Evolutionary conservation across 352 stramenopile genomes (phyloP), one percentile per base, ranked within the genome.

Genomic region (Elongisporangium anandrum): DNA sequence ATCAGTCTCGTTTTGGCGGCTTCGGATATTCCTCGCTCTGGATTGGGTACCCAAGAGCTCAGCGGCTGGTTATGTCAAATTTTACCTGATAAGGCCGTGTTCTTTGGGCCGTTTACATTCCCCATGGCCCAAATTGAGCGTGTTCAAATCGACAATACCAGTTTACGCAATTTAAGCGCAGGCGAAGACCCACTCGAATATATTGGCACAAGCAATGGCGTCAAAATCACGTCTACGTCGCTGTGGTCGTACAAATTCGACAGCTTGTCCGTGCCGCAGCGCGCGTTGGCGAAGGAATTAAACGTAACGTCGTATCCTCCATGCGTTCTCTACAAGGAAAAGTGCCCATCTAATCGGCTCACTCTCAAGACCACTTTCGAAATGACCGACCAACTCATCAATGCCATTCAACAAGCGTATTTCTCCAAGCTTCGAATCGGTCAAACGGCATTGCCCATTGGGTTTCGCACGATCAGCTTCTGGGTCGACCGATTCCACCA

Each of bases 401-500:
- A 54, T 2, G 52, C 60, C 1, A 57, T 68, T 7, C 58, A 6
- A 41, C 38, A 2, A 2, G 17, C 21, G 10, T 24, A n/a, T 26
- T 17, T 54, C 9, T 23, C 4, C 7, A 19, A 7, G 0, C 22
- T 2, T 7, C 1, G 1, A 16, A 13, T 5, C 6, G n/a, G 4
- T 12, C 16, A n/a, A 55, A 17, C 23, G 0, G 9, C 59, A 24
- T 45, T 57, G 3, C 4, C 39, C 29, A 53, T 38, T 20, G 13
- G 17, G 22, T 41, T 38, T 9, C 49, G 16, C 9, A 8, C 1
- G 0, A 41, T 16, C 2, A 53, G 59, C 13, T 26, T 54, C 16
- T 79, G 73, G 73, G 55, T 81, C 45, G 73, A 81, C 16, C 68
- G 70, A 0, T 17, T 81, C 4, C 63, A 81, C 34, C 73, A 79